Evolutionary conservation across 176 grass and related monocot species (phyloP).

Genomic region (Ensete ventricosum): DNA sequence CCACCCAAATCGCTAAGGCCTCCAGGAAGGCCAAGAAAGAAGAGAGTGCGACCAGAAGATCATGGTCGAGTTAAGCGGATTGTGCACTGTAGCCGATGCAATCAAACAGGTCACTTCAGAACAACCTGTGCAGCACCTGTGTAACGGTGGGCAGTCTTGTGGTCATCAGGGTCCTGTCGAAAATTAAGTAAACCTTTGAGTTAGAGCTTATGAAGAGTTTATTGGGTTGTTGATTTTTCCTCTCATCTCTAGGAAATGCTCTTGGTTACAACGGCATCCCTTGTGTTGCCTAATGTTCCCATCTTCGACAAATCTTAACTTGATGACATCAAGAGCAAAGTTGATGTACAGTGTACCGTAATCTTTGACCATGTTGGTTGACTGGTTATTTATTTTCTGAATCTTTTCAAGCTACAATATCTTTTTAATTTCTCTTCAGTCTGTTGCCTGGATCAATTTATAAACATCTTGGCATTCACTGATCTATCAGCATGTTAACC

Average conservation of each 20-base stretch:
- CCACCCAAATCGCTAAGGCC: constrained; percentile 76
- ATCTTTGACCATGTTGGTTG: not conserved
- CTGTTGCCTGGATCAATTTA: not conserved
- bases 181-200: constrained; percentile 18
- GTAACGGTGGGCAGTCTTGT: constrained; percentile 24
- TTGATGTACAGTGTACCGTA: not conserved
- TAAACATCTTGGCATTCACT: not conserved
- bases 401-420: too few species aligned
- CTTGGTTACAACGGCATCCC: not conserved
- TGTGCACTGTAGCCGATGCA: constrained; percentile 94
- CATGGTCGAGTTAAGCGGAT: constrained; percentile 57
- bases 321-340: not conserved
- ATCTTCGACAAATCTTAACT: not conserved
- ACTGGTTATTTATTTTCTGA: not conserved
- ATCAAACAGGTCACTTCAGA: constrained; percentile 94
- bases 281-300: not conserved
- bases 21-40: constrained; percentile 71
- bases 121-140: constrained; percentile 82
- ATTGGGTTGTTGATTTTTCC: not conserved
- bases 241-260: not conserved
- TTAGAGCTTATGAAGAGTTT: constrained; percentile 13
- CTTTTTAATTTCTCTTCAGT: not conserved
- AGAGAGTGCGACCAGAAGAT: constrained; percentile 60
- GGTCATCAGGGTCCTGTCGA: constrained; percentile 21
- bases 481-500: not conserved